A percentile compares a stretch with the other conserved stretches of the same genome.
phyloP scores from a whole-genome alignment of 208 protist genomes.

The Acanthamoeba lenticulata region DNA sequence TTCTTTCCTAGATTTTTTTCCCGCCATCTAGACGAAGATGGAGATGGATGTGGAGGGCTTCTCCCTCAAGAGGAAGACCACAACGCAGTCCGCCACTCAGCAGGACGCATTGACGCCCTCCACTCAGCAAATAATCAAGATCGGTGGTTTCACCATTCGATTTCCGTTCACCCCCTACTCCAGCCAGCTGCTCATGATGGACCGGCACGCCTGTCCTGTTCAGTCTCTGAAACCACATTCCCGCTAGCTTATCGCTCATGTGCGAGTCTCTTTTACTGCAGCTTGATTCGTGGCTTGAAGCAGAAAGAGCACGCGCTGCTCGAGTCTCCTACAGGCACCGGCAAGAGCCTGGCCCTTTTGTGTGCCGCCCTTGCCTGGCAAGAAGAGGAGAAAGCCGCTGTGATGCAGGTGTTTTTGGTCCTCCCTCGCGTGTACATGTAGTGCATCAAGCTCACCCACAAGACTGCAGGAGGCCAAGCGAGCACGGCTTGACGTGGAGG shows the following conservation, averaged over 20 bases:
- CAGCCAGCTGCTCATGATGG: slow-evolving; percentile 96
- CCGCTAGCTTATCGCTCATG: neutral
- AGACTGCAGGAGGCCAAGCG: neutral
- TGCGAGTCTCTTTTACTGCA: neutral
- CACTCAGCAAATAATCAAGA: slow-evolving; percentile 29
- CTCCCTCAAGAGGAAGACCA: neutral
- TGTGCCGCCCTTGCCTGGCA: slow-evolving; percentile 95
- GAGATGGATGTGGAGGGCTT: neutral
- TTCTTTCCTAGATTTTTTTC: neutral
- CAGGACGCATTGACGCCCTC: neutral
- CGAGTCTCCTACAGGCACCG: slow-evolving; percentile 97
- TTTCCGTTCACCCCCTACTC: slow-evolving; percentile 96
- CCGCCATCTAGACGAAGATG: too few species aligned
- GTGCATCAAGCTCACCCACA: neutral
- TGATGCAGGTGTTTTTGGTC: neutral
- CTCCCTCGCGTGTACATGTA: neutral
- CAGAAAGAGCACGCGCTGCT: slow-evolving; percentile 93
- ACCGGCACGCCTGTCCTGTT: slow-evolving; percentile 48
- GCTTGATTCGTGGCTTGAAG: slow-evolving; percentile 77
- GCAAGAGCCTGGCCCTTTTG: slow-evolving; percentile 97
- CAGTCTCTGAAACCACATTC: neutral
- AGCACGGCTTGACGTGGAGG: neutral
- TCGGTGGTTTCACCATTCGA: slow-evolving; percentile 79
- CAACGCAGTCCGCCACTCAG: neutral
- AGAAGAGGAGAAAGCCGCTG: slow-evolving; percentile 23